Conservation (phyloP, 345 rosid species). For the Microcos paniculata region DNA sequence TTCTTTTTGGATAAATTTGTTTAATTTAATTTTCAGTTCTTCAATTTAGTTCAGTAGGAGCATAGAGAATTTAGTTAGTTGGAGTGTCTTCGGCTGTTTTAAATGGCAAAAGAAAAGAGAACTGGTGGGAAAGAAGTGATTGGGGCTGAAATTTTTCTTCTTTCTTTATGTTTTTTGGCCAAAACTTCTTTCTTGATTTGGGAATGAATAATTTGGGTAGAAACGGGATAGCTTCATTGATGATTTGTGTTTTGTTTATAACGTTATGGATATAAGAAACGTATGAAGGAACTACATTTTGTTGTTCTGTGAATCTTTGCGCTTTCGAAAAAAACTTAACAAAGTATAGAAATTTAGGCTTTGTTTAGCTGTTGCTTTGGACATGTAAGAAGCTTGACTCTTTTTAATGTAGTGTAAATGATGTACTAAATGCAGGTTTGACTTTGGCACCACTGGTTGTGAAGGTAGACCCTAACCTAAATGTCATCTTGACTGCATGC, state of each 20-base stretch:
- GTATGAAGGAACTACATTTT: not conserved
- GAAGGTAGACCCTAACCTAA: conserved; percentile 86
- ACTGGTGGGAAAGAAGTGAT: not conserved
- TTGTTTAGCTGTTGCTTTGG: not conserved
- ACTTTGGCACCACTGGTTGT: conserved; percentile 87
- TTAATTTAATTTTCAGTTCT: not conserved
- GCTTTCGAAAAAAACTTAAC: not conserved
- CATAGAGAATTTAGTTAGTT: not conserved
- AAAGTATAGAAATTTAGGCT: not conserved
- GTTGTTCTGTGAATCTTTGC: not conserved
- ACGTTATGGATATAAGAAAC: not conserved
- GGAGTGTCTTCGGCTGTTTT: not conserved
- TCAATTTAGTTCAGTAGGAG: not conserved
- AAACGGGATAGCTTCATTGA: not conserved
- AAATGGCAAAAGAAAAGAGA: not conserved
- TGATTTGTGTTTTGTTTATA: not conserved
- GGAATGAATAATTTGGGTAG: not conserved
- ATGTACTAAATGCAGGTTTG: conserved; percentile 58
- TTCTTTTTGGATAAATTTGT: not conserved
- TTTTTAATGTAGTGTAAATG: conserved; percentile 3
- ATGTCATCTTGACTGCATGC: conserved; percentile 83
- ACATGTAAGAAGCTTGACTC: not conserved
- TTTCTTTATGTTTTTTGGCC: too few relatives aligned
- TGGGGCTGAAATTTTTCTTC: not conserved
- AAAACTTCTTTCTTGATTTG: not conserved